Evolutionary conservation across 2,329 filamentous ascomycete genomes (phyloP).

Genomic region (Pyrenophora teres): DNA sequence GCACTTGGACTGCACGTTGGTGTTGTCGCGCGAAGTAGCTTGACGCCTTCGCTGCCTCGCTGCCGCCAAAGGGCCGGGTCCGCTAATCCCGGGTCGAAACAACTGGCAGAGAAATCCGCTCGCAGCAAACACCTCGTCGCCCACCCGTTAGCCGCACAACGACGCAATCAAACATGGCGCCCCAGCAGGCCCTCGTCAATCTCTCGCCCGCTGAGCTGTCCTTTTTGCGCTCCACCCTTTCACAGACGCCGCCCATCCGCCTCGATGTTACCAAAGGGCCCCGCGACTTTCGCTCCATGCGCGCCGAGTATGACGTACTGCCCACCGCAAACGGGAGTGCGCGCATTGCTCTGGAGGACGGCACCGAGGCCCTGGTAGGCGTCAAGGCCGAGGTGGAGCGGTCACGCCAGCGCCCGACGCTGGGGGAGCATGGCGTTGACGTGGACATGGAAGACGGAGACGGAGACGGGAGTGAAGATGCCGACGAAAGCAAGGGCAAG

Average conservation of each 20-base stretch:
- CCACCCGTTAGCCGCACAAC: conserved; percentile 12
- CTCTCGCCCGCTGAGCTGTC: conserved; percentile 95
- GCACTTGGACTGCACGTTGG: conserved; percentile 30
- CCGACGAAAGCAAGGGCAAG: conserved; percentile 37
- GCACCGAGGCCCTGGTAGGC: conserved; percentile 93
- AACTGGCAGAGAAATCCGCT: conserved; percentile 12
- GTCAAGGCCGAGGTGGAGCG: conserved; percentile 93
- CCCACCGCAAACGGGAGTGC: conserved; percentile 91
- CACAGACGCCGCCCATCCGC: conserved; percentile 80
- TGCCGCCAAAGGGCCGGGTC: conserved; percentile 27
- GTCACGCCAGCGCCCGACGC: conserved; percentile 52
- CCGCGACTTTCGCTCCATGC: conserved; percentile 86
- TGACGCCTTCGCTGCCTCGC: conserved; percentile 12
- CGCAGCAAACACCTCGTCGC: conserved; percentile 10
- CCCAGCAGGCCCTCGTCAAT: conserved; percentile 62
- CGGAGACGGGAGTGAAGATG: too few relatives aligned
- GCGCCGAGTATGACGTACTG: conserved; percentile 87
- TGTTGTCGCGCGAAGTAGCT: conserved; percentile 29
- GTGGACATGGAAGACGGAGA: conserved; percentile 49
- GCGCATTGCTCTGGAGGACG: conserved; percentile 90
- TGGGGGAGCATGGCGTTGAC: conserved; percentile 32
- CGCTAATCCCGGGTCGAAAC: conserved; percentile 17
- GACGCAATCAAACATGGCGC: conserved; percentile 34
- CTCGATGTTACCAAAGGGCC: conserved; percentile 67
- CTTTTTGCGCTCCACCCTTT: conserved; percentile 88